Evolutionary conservation across 495 filamentous ascomycete species (phyloP), one percentile per base, ranked within the genome.

Genomic region (Aspergillus taichungensis): DNA sequence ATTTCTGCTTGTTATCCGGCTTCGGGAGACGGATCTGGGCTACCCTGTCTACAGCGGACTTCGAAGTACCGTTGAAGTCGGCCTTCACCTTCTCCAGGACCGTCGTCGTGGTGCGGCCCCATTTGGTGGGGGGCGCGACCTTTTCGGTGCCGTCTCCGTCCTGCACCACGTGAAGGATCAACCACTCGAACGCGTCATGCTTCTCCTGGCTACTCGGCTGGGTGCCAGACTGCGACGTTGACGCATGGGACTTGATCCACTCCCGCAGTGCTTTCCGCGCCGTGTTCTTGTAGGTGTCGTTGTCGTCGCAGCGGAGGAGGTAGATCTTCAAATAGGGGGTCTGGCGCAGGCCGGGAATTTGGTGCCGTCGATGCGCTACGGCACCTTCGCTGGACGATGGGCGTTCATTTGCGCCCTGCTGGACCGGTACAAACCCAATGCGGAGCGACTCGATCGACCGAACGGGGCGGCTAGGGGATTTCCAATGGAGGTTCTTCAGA

Each of bases 171-270:
- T 97, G 92, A 8, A 98, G 54, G 44, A 98, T 88, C 12, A 98
- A 72, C 91, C 91, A 98, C 58, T 98, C 94, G 56, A 85, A 95
- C 4, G 94, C 94, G 69, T 97, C 94, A 60, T 98, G 92, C 31
- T 84, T 76, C 72, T 95, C 79, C 53, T 82, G 82, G 30, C 75
- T 72, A 11, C 62, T 66, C 6, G 69, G 59, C 2, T 71, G 55
- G 12, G 59, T 57, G 34, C 56, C 67, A 32, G 67, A 67, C 14
- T 64, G 64, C 9, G 66, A 56, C n/a, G 62, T 51, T 12, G 71
- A 67, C 0, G 85, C 83, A 50, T 94, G 79, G 6, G 75, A 66
- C 58, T 88, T 88, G 48, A 98, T 80, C 92, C 92, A 98, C 45
- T 96, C 92, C 36, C 88, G 77, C 31, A 97, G 68, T 49, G 81